A percentile compares a stretch with the other conserved stretches of the same genome.
Evolutionary conservation across 148 eudicot genomes (phyloP).

Genomic region (Chenopodium berlandieri): DNA sequence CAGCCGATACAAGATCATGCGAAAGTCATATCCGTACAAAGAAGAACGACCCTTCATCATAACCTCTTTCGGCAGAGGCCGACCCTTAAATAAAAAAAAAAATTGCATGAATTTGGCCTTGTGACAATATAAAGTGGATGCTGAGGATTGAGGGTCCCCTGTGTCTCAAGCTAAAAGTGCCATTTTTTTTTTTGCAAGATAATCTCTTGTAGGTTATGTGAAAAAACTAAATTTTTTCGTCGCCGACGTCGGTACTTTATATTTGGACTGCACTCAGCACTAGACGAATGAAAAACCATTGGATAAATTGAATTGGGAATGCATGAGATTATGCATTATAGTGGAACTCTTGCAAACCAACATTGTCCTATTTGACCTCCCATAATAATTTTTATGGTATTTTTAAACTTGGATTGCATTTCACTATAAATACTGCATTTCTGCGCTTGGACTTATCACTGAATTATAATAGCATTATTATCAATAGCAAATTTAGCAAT

Average conservation of each 20-base stretch:
- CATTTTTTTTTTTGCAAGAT: background rate
- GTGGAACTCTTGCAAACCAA: conserved; percentile 14
- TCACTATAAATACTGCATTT: background rate
- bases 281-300: conserved; percentile 9
- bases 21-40: background rate
- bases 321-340: conserved; percentile 6
- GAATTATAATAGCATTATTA: background rate
- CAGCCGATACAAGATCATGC: background rate
- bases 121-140: background rate
- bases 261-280: conserved; percentile 19
- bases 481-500: background rate
- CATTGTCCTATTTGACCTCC: conserved; percentile 22
- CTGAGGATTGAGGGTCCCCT: background rate
- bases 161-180: conserved; percentile 6
- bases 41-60: background rate
- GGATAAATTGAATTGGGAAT: background rate
- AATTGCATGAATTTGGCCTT: conserved; percentile 13
- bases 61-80: conserved; percentile 1
- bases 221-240: conserved; percentile 1
- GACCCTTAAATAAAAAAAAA: background rate
- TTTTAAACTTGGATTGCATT: background rate
- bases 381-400: background rate
- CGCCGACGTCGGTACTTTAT: conserved; percentile 19
- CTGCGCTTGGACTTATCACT: background rate
- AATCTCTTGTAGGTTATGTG: conserved; percentile 10